These are phyloP conservation scores for Corchorus olitorius DNA, from an alignment of 345 rosid species.

Conservation along the genomic window DNA sequence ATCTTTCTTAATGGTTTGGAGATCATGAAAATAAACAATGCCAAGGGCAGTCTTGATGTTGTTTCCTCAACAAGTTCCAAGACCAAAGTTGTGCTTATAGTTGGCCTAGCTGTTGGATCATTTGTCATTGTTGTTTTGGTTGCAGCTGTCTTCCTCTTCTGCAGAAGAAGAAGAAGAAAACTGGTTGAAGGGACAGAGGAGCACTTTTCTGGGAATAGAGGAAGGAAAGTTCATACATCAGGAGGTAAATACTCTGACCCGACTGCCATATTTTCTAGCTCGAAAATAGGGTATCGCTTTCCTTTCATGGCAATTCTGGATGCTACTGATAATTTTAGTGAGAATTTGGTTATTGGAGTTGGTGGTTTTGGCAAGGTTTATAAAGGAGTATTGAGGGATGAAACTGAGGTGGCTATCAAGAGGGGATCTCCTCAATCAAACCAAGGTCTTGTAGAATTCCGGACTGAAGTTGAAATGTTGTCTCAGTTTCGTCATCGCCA, in stretches of 20 bases:
- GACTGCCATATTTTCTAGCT: conserved; percentile 41
- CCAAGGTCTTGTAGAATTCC: conserved; percentile 19
- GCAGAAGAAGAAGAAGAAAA: conserved; percentile 36
- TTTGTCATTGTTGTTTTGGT: conserved; percentile 29
- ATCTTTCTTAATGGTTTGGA: conserved; percentile 67
- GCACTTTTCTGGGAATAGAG: conserved; percentile 24
- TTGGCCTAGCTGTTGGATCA: conserved; percentile 40
- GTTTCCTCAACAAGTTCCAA: conserved; percentile 26
- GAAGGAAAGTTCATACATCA: conserved; percentile 4
- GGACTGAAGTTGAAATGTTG: conserved; percentile 21
- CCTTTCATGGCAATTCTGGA: conserved; percentile 55
- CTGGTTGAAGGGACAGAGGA: conserved; percentile 32
- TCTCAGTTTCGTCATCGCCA: conserved; percentile 25
- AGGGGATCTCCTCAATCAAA: conserved; percentile 25
- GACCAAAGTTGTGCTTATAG: conserved; percentile 30
- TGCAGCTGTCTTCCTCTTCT: conserved; percentile 28
- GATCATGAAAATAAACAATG: conserved; percentile 66
- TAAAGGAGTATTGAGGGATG: conserved; percentile 39
- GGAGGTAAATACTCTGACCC: conserved; percentile 25
- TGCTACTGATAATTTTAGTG: conserved; percentile 46
- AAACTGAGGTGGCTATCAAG: conserved; percentile 41
- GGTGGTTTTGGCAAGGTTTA: conserved; percentile 53
- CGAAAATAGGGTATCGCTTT: conserved; percentile 54
- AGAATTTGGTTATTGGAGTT: conserved; percentile 40
- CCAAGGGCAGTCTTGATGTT: conserved; percentile 45